Evolutionary conservation across 2,329 filamentous ascomycete species (phyloP).

Genomic region (Monosporascus sp.): DNA sequence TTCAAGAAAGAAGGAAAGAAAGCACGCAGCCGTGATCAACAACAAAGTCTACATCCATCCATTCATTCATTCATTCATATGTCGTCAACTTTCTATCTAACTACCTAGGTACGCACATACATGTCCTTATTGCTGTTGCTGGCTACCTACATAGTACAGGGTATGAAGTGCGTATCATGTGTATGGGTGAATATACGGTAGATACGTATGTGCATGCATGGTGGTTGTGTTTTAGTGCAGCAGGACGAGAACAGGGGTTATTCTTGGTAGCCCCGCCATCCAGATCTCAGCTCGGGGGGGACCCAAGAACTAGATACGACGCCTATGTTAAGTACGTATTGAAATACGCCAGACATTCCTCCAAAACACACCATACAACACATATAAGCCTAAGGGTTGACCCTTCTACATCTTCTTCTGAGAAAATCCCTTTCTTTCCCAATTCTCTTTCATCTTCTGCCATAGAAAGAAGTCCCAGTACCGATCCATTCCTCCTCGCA

Average conservation of each 20-base stretch:
- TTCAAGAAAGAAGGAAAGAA: too few relatives aligned
- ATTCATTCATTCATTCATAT: too few relatives aligned
- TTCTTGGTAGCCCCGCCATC: neutral
- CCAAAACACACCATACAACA: neutral
- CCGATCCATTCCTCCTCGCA: neutral
- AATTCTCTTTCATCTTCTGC: conserved; percentile 1
- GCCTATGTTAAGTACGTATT: neutral
- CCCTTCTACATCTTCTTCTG: neutral
- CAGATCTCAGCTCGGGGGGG: neutral
- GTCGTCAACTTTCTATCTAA: neutral
- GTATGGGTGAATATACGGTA: neutral
- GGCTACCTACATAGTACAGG: too few relatives aligned
- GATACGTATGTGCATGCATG: neutral
- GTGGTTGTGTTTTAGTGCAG: neutral
- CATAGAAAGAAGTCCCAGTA: neutral
- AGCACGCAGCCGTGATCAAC: too few relatives aligned
- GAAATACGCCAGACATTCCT: neutral
- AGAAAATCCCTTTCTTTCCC: neutral
- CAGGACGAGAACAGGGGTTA: neutral
- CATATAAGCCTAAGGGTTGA: neutral
- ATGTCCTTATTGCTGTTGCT: neutral
- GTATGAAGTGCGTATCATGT: too few relatives aligned
- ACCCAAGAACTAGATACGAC: neutral
- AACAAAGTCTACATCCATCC: too few relatives aligned
- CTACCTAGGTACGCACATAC: neutral